These are phyloP conservation scores for Eucalyptus camaldulensis DNA, from an alignment of 345 rosid genomes.

Conservation along the genomic window DNA sequence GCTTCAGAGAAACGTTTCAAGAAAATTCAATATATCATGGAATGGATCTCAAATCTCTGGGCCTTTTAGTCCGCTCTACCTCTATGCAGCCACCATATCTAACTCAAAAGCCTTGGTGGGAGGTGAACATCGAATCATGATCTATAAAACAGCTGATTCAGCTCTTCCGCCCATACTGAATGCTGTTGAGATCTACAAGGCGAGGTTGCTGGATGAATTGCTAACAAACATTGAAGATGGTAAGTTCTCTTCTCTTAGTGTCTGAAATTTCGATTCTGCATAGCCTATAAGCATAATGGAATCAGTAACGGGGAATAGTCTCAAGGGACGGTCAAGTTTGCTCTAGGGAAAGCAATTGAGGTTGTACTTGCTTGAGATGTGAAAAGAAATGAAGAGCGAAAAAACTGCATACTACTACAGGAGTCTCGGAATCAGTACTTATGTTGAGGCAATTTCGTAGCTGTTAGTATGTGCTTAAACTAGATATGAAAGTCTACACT, in stretches of 20 bases:
- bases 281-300: not conserved
- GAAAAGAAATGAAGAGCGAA: not conserved
- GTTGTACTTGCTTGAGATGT: not conserved
- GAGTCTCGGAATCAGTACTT: not conserved
- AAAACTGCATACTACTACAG: not conserved
- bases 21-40: conserved; percentile 18
- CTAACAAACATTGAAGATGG: conserved; percentile 22
- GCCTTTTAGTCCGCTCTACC: conserved; percentile 10
- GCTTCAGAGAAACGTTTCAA: conserved; percentile 20
- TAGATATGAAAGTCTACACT: not conserved
- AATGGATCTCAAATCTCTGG: conserved; percentile 16
- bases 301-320: not conserved
- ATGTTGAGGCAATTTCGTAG: not conserved
- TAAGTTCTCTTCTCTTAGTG: not conserved
- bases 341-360: not conserved
- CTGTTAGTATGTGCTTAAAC: not conserved
- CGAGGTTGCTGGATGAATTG: conserved; percentile 1
- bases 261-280: not conserved
- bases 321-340: not conserved
- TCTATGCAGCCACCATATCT: conserved; percentile 2
- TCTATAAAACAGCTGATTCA: conserved; percentile 7
- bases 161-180: conserved; percentile 26
- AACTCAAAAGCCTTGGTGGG: conserved; percentile 3
- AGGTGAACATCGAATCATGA: conserved; percentile 2
- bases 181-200: conserved; percentile 24